Evolutionary conservation across 208 protist genomes (phyloP).

Genomic region (Tritrichomonas foetus): DNA sequence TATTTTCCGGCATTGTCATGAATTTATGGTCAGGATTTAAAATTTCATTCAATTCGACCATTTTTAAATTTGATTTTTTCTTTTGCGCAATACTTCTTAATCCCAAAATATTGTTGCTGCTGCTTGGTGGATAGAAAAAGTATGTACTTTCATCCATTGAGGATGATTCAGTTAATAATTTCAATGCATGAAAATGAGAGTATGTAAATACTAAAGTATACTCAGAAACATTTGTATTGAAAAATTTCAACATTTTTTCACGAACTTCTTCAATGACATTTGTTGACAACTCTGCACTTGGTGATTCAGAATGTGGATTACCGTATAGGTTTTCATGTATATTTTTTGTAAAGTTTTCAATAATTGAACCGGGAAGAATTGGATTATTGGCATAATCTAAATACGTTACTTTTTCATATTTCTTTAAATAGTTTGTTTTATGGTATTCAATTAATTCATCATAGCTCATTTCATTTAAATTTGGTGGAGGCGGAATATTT

Average conservation of each 20-base stretch:
- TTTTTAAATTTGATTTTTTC: background rate
- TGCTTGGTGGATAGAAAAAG: background rate
- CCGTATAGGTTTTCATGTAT: background rate
- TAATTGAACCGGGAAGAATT: background rate
- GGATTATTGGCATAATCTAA: background rate
- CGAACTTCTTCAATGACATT: background rate
- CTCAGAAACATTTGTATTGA: background rate
- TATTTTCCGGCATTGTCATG: background rate
- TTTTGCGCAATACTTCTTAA: background rate
- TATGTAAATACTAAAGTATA: constrained; percentile 9
- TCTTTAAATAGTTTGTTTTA: background rate
- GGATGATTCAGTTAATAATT: background rate
- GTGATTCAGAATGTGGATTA: constrained; percentile 17
- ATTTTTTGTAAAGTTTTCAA: background rate
- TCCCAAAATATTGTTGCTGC: background rate
- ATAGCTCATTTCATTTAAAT: too few relatives aligned
- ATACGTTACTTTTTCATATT: background rate
- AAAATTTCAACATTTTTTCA: background rate
- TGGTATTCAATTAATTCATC: too few relatives aligned
- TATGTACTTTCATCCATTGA: background rate
- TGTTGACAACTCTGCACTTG: background rate
- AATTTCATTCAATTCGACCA: background rate
- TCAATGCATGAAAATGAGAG: background rate
- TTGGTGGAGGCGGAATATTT: too few relatives aligned
- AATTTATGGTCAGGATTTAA: background rate